phyloP scores from a whole-genome alignment of 495 filamentous ascomycete species.

The Aspergillus indologenus region DNA sequence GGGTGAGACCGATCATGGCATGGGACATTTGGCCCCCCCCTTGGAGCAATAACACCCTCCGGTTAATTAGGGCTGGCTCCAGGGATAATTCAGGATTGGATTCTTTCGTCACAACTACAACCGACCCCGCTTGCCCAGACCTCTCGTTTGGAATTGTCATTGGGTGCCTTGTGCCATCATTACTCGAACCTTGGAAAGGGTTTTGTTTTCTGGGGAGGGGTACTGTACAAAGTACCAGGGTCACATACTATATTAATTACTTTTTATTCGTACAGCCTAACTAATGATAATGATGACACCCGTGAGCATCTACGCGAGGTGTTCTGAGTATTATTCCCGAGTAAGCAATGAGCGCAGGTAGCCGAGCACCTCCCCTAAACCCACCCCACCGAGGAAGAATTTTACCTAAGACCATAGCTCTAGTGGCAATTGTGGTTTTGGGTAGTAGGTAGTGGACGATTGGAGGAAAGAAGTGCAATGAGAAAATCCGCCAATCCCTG shows the following conservation, averaged over 20 bases:
- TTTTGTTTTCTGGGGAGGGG: not conserved
- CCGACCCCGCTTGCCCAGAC: not conserved
- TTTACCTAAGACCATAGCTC: not conserved
- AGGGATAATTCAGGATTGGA: not conserved
- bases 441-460: not conserved
- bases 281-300: slow-evolving; percentile 4
- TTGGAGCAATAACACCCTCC: not conserved
- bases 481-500: not conserved
- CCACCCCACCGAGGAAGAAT: not conserved
- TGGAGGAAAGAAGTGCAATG: not conserved
- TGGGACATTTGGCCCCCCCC: too few species aligned
- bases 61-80: slow-evolving; percentile 5
- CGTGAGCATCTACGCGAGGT: not conserved
- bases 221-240: too few species aligned
- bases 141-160: not conserved
- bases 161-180: not conserved
- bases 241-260: not conserved
- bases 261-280: not conserved
- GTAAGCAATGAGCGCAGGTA: not conserved
- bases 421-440: not conserved
- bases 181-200: not conserved
- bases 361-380: not conserved
- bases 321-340: too few species aligned
- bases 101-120: not conserved
- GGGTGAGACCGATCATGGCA: not conserved